Evolutionary conservation across 257 asterid species (phyloP).

Genomic region (Solanum bulbocastanum): DNA sequence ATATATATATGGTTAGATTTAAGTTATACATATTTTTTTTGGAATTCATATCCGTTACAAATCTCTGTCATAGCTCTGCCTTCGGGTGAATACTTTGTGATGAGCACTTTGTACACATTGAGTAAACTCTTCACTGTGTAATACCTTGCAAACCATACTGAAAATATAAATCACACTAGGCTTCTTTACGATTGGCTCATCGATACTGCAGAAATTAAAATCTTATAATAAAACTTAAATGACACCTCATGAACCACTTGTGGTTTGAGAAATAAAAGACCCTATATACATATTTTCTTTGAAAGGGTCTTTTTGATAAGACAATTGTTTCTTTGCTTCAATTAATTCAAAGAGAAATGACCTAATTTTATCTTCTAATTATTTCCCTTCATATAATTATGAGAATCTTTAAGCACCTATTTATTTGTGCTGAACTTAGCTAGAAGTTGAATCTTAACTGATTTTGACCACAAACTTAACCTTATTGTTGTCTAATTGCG

Average conservation of each 20-base stretch:
- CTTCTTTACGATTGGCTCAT: accelerated
- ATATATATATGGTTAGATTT: neutral
- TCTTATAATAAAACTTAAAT: neutral
- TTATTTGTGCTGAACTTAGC: neutral
- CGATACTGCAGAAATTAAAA: neutral
- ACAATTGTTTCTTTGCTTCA: neutral
- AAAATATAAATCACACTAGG: neutral
- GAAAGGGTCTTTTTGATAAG: neutral
- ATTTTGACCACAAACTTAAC: neutral
- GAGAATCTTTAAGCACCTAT: neutral
- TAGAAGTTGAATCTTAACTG: neutral
- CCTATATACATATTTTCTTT: neutral
- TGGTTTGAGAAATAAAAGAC: neutral
- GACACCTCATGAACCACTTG: neutral
- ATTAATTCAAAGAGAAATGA: neutral
- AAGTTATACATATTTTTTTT: too few relatives aligned
- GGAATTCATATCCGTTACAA: too few relatives aligned
- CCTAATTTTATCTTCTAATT: neutral
- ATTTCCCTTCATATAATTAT: neutral
- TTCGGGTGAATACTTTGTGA: too few relatives aligned
- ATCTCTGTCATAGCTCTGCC: accelerated
- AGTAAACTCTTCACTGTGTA: neutral
- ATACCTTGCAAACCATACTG: too few relatives aligned
- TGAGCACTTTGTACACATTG: too few relatives aligned
- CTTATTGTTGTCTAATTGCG: neutral